Evolutionary conservation across 306 rosid genomes (phyloP), one percentile per base, ranked within the genome.

Genomic region (Begonia masoniana): DNA sequence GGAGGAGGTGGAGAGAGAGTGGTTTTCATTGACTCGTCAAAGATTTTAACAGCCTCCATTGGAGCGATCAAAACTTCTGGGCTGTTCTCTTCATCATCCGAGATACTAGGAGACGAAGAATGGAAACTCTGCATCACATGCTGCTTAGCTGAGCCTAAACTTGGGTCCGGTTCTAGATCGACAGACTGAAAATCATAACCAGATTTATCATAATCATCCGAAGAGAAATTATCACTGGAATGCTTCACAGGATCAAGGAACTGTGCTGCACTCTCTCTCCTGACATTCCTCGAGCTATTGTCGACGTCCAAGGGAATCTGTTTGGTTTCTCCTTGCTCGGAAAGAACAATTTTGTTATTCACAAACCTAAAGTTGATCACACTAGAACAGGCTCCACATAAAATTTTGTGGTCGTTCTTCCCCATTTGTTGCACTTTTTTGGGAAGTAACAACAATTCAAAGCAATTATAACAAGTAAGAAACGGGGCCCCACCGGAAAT

Each of bases 401-500:
- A 71, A 54, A 92, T 68, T 61, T 82, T 92, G 67, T 74, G 94
- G 60, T 63, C 69, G 52, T 63, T 68, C 63, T 72, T 81, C 60
- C 56, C 65, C 56, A 17, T 57, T 55, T 54, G 58, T 63, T 72
- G 58, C 17, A 74, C 68, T 66, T 76, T 83, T 68, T 71, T 86
- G 66, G 99, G 88, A 47, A 92, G 83, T 69, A 83, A 83, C 61
- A 92, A 74, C 63, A 92, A 58, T 72, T 81, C 96, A 66, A 74
- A 86, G 78, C 99, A 92, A 65, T 70, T 83, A 63, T 61, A 57
- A 54, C 99, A 92, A 11, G 95, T 66, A 43, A 92, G 64, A 74
- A 92, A 86, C 36, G 99, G 99, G 58, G 99, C 87, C 58, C 96
- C 99, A 45, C 93, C 88, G 15, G 86, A 82, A 43, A 92, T 54